Base-by-base conservation (phyloP, 495 filamentous ascomycete species). In the Podospora fimiseda region DNA sequence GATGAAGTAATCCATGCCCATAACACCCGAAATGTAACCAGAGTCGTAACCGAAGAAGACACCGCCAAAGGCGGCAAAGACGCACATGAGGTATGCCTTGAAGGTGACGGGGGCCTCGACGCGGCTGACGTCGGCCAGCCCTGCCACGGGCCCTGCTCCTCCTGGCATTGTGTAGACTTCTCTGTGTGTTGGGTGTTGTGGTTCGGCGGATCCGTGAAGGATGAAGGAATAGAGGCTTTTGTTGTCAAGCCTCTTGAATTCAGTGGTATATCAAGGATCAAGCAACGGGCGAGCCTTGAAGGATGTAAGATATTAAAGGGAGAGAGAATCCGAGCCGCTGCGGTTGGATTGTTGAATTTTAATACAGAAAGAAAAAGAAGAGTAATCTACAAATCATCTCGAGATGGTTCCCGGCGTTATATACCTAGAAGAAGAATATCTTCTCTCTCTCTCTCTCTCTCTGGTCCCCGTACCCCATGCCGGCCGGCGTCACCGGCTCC, bases 11-110 rank as follows among this genome's bases (percentile, higher is more conserved):
- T 79, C 77, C 46, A 79, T 82, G 50, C 65, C 81, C 57, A 80
- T 63, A 33, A 84, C 78, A 43, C 80, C 80, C 50, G 68, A 74
- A 62, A 86, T 85, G 66, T 81, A 83, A 44, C 82, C 81, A 22
- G 77, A 76, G 58, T 85, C 81, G 62, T 80, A 83, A 27, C 80
- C 80, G 68, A 82, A 83, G 68, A 82, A 78, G 63, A 84, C 80
- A 63, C 83, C 83, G 51, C 82, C 83, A 57, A 86, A 85, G 33
- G 81, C 73, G 16, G 81, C 80, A 60, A 86, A 86, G 50, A 79
- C 81, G 62, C 82, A 85, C 72, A 86, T 80, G 20, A 83, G 59
- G 64, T 86, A 85, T 2, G 82, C 80, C 73, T 81, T 83, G 39
- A 76, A 13, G 24, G 81, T 84, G 27, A 85, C 77, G 41, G 82